A percentile compares a stretch with the other conserved stretches of the same genome.
Evolutionary conservation across 2,329 filamentous ascomycete genomes (phyloP).

Genomic region (Sordariomycetes sp.): DNA sequence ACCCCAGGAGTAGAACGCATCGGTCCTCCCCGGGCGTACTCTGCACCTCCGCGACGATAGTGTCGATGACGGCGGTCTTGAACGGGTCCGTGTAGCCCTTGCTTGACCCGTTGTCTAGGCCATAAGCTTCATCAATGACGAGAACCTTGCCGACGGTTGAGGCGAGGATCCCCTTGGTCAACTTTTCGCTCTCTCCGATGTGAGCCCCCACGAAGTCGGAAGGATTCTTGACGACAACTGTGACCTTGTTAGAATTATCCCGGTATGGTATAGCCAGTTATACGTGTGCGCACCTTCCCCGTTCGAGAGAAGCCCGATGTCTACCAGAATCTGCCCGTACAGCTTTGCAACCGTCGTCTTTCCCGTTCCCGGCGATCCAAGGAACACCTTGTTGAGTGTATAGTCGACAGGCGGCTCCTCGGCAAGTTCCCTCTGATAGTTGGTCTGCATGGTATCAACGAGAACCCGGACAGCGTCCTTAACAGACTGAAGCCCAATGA

Average conservation of each 20-base stretch:
- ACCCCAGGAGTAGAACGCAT: conserved; percentile 60
- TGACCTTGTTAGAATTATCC: background rate
- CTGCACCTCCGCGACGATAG: conserved; percentile 62
- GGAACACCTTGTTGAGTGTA: conserved; percentile 54
- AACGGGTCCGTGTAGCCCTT: conserved; percentile 32
- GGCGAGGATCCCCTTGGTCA: conserved; percentile 59
- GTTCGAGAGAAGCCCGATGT: conserved; percentile 53
- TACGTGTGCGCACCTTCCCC: conserved; percentile 40
- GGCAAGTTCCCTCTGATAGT: conserved; percentile 51
- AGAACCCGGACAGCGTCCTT: conserved; percentile 47
- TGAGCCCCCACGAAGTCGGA: conserved; percentile 55
- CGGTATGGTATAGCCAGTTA: background rate
- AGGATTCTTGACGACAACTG: conserved; percentile 57
- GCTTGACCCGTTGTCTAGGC: conserved; percentile 42
- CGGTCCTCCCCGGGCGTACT: conserved; percentile 57
- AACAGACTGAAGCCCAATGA: conserved; percentile 48
- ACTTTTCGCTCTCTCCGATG: conserved; percentile 54
- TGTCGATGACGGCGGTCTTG: conserved; percentile 57
- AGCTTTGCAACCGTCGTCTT: conserved; percentile 66
- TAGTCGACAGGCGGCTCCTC: conserved; percentile 47
- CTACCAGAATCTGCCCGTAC: conserved; percentile 54
- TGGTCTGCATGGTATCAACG: conserved; percentile 46
- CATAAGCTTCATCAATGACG: conserved; percentile 71
- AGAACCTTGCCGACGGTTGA: conserved; percentile 59
- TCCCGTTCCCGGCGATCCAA: conserved; percentile 62